Percentiles rank a stretch among this genome's conserved stretches.
These are phyloP conservation scores for Neoboletus magnificus DNA, from an alignment of 768 basidiomycete genomes.

Conservation along the genomic window DNA sequence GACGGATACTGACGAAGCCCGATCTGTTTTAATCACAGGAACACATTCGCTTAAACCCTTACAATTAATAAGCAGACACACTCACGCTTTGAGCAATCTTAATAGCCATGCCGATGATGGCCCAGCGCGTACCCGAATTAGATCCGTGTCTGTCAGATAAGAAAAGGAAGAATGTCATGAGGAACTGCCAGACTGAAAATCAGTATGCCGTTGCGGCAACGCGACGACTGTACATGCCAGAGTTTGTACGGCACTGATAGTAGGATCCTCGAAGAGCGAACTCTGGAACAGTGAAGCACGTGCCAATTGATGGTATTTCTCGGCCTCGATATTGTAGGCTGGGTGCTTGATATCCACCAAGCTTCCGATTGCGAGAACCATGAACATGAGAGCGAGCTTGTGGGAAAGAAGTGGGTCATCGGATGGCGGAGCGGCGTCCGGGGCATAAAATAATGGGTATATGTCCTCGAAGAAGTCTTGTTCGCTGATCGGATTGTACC, in stretches of 20 bases:
- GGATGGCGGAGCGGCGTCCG: slow-evolving; percentile 39
- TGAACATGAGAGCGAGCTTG: slow-evolving; percentile 61
- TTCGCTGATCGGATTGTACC: slow-evolving; percentile 65
- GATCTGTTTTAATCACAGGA: slow-evolving; percentile 42
- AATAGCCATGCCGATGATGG: slow-evolving; percentile 65
- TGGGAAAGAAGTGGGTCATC: slow-evolving; percentile 57
- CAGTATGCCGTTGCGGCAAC: slow-evolving; percentile 30
- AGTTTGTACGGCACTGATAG: slow-evolving; percentile 63
- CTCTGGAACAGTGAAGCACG: slow-evolving; percentile 62
- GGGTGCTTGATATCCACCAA: slow-evolving; percentile 55
- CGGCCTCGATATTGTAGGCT: slow-evolving; percentile 63
- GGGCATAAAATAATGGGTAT: slow-evolving; percentile 54
- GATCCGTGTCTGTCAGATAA: slow-evolving; percentile 66
- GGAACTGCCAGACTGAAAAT: slow-evolving; percentile 40
- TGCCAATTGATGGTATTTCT: slow-evolving; percentile 67
- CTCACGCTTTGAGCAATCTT: slow-evolving; percentile 70
- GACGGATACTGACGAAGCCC: slow-evolving; percentile 54
- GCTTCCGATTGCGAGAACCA: slow-evolving; percentile 63
- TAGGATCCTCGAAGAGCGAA: slow-evolving; percentile 66
- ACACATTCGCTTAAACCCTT: background rate
- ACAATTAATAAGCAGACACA: slow-evolving; percentile 18
- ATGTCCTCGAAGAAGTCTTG: slow-evolving; percentile 61
- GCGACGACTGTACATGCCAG: slow-evolving; percentile 41
- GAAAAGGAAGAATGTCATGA: slow-evolving; percentile 71
- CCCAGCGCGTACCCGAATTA: slow-evolving; percentile 62